Evolutionary conservation across 1,284 basidiomycete species (phyloP), one percentile per base, ranked within the genome.

Genomic region (Moniliophthora roreri): DNA sequence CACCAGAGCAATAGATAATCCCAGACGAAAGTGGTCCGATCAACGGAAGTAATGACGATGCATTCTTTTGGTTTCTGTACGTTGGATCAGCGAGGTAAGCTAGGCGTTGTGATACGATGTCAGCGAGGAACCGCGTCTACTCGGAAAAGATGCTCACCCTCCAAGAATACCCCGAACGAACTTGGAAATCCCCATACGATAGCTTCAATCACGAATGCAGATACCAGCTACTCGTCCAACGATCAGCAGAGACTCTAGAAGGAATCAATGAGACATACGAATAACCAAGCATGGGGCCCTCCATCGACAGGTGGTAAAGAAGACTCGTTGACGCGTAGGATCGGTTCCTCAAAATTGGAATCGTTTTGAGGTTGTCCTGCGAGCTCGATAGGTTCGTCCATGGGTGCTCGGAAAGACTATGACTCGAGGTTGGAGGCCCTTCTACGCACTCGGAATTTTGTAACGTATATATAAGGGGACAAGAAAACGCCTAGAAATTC

Each of bases 161-260:
- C 58, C 2, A 74, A 57, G 46, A 72, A 66, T 8, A 69, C 58
- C 51, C 70, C 71, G 48, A 62, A 72, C 13, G 72, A 60, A 28
- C 56, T 61, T 0, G 71, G 71, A 44, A 72, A 66, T 6, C 73
- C 71, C 73, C 73, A 76, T 18, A 75, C 64, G 49, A 76, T 62
- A 28, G 68, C 67, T 51, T 74, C 70, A 6, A 73, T 65, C 23
- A 69, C 34, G 54, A 71, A 74, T 4, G 69, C 69, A 8, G 64
- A 68, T 11, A 60, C 57, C 3, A 73, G 63, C 65, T 73, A 57
- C n/a, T n/a, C n/a, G n/a, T n/a, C n/a, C n/a, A n/a, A n/a, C n/a
- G n/a, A n/a, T n/a, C n/a, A n/a, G n/a, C n/a, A n/a, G n/a, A n/a
- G n/a, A n/a, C n/a, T n/a, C n/a, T n/a, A n/a, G n/a, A n/a, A 26